A percentile compares a stretch with the other conserved stretches of the same genome.
Conservation (phyloP, 108 stramenopile genomes). For the Fragilariopsis cylindrus region DNA sequence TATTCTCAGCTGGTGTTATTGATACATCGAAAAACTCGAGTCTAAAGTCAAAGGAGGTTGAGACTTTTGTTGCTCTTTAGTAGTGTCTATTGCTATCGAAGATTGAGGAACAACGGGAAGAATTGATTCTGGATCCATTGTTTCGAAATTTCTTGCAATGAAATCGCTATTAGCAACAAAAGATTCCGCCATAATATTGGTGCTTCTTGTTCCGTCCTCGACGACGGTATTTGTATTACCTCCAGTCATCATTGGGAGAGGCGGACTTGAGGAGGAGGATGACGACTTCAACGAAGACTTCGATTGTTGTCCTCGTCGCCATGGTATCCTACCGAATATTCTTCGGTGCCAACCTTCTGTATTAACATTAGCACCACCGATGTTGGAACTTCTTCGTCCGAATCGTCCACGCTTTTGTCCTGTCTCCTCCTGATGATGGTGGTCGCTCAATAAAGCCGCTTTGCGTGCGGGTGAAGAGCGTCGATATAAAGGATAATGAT, state of each 20-base stretch:
- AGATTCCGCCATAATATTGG: not conserved
- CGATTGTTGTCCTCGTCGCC: not conserved
- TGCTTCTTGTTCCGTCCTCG: not conserved
- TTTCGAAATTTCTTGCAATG: not conserved
- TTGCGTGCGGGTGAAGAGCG: not conserved
- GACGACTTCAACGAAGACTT: not conserved
- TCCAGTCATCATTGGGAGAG: too few relatives aligned
- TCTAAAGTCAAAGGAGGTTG: conserved; percentile 7
- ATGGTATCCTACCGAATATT: conserved; percentile 9
- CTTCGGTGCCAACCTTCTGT: conserved; percentile 7
- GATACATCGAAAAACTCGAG: conserved; percentile 23
- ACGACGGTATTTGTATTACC: not conserved
- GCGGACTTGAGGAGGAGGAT: not conserved
- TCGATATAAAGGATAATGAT: not conserved
- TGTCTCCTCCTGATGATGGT: not conserved
- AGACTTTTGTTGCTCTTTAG: not conserved
- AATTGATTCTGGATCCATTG: not conserved
- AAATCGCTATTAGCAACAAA: not conserved
- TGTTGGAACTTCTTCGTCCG: not conserved
- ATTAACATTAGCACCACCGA: not conserved
- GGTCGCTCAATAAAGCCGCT: conserved; percentile 8
- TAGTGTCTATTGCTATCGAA: not conserved
- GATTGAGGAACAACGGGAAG: conserved; percentile 4
- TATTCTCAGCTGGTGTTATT: conserved; percentile 3
- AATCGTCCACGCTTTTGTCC: not conserved